Percentiles rank a stretch among this genome's conserved stretches.
These are phyloP conservation scores for Ramaria sp. DNA, from an alignment of 768 basidiomycete genomes.

Conservation along the genomic window DNA sequence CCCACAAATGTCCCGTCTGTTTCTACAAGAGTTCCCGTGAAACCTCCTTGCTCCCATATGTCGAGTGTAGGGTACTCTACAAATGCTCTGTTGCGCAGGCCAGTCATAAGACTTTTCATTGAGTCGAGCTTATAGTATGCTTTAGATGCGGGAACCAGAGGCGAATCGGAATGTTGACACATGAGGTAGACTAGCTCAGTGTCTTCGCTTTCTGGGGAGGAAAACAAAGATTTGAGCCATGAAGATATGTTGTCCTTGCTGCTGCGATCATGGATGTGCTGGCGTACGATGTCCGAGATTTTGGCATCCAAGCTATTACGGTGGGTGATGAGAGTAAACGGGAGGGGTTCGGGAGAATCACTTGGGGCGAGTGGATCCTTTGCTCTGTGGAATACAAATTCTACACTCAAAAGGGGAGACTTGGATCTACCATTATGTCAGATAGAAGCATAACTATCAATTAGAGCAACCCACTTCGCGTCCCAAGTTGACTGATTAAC, in stretches of 20 bases:
- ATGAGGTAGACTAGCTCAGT: conserved; percentile 51
- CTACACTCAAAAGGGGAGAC: conserved; percentile 58
- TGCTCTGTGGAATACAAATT: conserved; percentile 58
- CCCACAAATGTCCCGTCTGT: conserved; percentile 34
- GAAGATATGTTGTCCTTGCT: conserved; percentile 35
- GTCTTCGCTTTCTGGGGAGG: conserved; percentile 44
- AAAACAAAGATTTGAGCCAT: conserved; percentile 48
- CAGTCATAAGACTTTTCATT: conserved; percentile 30
- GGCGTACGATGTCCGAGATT: conserved; percentile 40
- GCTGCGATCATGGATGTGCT: conserved; percentile 31
- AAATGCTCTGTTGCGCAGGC: conserved; percentile 54
- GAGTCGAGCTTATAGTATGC: conserved; percentile 52
- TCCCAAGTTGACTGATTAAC: conserved; percentile 80
- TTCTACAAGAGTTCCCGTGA: conserved; percentile 51
- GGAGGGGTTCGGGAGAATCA: conserved; percentile 21
- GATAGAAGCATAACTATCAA: conserved; percentile 7
- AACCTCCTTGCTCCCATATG: conserved; percentile 53
- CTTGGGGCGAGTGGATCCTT: conserved; percentile 30
- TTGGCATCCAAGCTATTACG: conserved; percentile 42
- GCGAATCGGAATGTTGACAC: conserved; percentile 17
- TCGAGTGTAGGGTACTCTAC: conserved; percentile 81
- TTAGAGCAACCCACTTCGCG: conserved; percentile 46
- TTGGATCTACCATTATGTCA: conserved; percentile 38
- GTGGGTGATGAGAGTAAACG: conserved; percentile 53
- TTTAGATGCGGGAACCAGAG: neutral